Conservation (phyloP, 1,284 basidiomycete genomes). For the Sanghuangporus weigelae region DNA sequence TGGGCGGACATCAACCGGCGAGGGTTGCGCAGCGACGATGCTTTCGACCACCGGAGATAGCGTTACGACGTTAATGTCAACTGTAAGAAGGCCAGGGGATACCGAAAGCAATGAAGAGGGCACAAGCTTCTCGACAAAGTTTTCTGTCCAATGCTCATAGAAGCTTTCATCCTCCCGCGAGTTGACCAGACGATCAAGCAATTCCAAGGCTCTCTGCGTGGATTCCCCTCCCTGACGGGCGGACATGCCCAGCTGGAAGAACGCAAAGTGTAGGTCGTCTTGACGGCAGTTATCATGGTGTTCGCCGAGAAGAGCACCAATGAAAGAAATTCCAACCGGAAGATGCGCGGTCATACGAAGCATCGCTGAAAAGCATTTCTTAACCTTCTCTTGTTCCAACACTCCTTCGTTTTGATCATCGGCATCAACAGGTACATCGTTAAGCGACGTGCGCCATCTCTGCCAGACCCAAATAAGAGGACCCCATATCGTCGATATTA, state of each 20-base stretch:
- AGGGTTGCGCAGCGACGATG: slow-evolving; percentile 35
- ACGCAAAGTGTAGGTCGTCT: slow-evolving; percentile 5
- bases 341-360: slow-evolving; percentile 18
- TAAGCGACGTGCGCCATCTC: slow-evolving; percentile 39
- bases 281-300: background rate
- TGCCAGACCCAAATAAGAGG: slow-evolving; percentile 47
- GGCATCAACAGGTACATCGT: slow-evolving; percentile 10
- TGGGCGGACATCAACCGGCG: slow-evolving; percentile 45
- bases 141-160: slow-evolving; percentile 35
- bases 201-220: slow-evolving; percentile 10
- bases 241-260: background rate
- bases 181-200: slow-evolving; percentile 19
- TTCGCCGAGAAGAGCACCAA: slow-evolving; percentile 6
- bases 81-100: slow-evolving; percentile 52
- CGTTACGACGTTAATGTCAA: slow-evolving; percentile 37
- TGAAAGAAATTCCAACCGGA: slow-evolving; percentile 16
- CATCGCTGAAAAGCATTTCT: slow-evolving; percentile 8
- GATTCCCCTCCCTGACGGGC: slow-evolving; percentile 5
- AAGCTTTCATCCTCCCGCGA: slow-evolving; percentile 6
- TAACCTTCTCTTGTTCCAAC: slow-evolving; percentile 20
- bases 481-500: slow-evolving; percentile 60
- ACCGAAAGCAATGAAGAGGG: slow-evolving; percentile 52
- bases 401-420: slow-evolving; percentile 30
- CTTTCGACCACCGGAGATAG: slow-evolving; percentile 48
- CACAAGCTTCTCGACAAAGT: slow-evolving; percentile 36